phyloP scores from a whole-genome alignment of 2,329 filamentous ascomycete genomes.

The Fusarium foetens region DNA sequence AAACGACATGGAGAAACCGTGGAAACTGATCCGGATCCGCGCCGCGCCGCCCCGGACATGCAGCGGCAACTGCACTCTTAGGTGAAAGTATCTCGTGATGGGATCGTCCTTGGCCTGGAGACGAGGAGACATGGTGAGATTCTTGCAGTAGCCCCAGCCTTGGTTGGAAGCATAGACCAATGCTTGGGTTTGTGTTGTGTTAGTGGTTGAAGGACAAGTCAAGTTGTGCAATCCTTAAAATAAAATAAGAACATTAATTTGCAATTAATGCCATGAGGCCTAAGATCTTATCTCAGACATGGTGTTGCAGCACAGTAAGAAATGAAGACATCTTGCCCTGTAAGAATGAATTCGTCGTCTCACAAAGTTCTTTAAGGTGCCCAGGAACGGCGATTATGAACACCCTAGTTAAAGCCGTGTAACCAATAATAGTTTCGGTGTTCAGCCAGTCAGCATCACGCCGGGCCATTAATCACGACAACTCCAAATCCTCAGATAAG shows the following conservation, averaged over 20 bases:
- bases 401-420: not conserved
- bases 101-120: slow-evolving; percentile 12
- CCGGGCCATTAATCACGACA: slow-evolving; percentile 39
- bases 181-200: not conserved
- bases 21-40: slow-evolving; percentile 22
- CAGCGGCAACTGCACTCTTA: slow-evolving; percentile 31
- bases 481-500: slow-evolving; percentile 41
- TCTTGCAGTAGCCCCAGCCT: slow-evolving; percentile 2
- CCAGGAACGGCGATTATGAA: slow-evolving; percentile 8
- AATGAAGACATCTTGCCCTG: not conserved
- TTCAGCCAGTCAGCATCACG: slow-evolving; percentile 25
- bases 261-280: not conserved
- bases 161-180: not conserved
- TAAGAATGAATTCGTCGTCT: not conserved
- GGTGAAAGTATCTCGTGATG: slow-evolving; percentile 46
- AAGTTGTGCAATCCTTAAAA: not conserved
- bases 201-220: not conserved
- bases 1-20: slow-evolving; percentile 5
- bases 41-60: slow-evolving; percentile 17
- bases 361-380: not conserved
- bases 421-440: slow-evolving; percentile 11
- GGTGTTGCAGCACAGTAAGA: not conserved
- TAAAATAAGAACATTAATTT: not conserved
- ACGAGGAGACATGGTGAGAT: slow-evolving; percentile 22
- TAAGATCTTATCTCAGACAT: slow-evolving; percentile 26